These are phyloP conservation scores for Centaurea solstitialis DNA, from an alignment of 129 eudicot genomes.

Conservation along the genomic window DNA sequence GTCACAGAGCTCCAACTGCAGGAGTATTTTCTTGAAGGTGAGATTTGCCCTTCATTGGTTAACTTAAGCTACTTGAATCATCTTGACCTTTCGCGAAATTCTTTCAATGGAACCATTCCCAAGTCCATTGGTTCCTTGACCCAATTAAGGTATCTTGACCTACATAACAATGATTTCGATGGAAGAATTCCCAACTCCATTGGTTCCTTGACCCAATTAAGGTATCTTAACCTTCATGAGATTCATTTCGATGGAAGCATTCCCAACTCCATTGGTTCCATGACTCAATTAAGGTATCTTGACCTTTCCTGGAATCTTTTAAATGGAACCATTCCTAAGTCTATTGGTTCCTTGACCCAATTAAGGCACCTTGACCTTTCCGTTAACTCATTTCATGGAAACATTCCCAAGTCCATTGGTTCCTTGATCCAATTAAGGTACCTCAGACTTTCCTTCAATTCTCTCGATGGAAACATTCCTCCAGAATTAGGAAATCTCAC, in stretches of 20 bases:
- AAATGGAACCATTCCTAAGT: background rate
- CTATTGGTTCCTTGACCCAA: conserved; percentile 2
- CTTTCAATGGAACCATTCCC: background rate
- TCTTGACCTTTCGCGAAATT: conserved; percentile 8
- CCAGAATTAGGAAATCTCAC: conserved; percentile 30
- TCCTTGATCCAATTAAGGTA: background rate
- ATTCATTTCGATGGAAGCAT: too few relatives aligned
- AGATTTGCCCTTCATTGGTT: conserved; percentile 28
- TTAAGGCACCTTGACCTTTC: conserved; percentile 12
- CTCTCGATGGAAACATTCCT: conserved; percentile 24
- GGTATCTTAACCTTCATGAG: too few relatives aligned
- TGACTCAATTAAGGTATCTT: too few relatives aligned
- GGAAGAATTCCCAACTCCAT: too few relatives aligned
- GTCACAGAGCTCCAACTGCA: conserved; percentile 21
- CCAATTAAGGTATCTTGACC: too few relatives aligned
- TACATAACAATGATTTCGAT: too few relatives aligned
- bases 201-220: too few relatives aligned
- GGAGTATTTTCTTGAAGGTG: conserved; percentile 2
- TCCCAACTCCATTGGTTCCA: too few relatives aligned
- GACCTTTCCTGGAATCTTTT: too few relatives aligned
- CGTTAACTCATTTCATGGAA: background rate
- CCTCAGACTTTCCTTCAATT: background rate
- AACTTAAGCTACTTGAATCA: conserved; percentile 18
- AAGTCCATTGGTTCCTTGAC: too few relatives aligned
- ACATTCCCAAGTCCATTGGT: background rate